phyloP scores from a whole-genome alignment of 2,329 filamentous ascomycete genomes.

The Phaeosphaeria sp. region DNA sequence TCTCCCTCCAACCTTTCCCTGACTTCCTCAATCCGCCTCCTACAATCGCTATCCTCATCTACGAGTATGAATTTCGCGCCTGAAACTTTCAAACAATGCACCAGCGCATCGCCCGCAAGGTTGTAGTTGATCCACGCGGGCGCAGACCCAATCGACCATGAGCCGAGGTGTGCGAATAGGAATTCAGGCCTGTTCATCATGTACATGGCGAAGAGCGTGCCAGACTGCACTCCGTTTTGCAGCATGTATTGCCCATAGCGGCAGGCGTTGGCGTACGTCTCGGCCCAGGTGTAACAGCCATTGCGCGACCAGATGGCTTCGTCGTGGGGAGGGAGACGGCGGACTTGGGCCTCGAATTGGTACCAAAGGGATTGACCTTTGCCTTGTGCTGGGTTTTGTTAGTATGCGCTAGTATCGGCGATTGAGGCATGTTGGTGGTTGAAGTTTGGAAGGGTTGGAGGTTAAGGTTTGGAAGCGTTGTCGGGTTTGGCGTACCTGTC shows the following conservation, averaged over 20 bases:
- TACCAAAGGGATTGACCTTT: conserved; percentile 70
- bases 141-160: conserved; percentile 70
- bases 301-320: conserved; percentile 72
- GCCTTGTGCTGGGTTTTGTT: conserved; percentile 34
- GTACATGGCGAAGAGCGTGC: conserved; percentile 70
- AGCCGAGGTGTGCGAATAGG: conserved; percentile 68
- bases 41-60: conserved; percentile 58
- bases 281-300: conserved; percentile 53
- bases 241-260: conserved; percentile 47
- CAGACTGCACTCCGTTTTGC: conserved; percentile 61
- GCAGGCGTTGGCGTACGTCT: conserved; percentile 50
- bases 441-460: conserved; percentile 1
- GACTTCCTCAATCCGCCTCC: conserved; percentile 63
- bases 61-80: conserved; percentile 57
- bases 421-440: background rate
- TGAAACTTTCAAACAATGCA: conserved; percentile 70
- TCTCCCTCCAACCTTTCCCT: conserved; percentile 57
- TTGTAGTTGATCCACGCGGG: conserved; percentile 77
- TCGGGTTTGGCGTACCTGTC: conserved; percentile 52
- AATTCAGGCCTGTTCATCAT: conserved; percentile 74
- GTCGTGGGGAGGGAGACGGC: conserved; percentile 56
- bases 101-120: conserved; percentile 66
- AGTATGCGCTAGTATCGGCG: background rate
- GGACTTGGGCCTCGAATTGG: conserved; percentile 65
- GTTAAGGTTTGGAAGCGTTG: too few species aligned